Conservation (phyloP, 2,329 filamentous ascomycete genomes). For the Monilinia vaccinii-corymbosi region DNA sequence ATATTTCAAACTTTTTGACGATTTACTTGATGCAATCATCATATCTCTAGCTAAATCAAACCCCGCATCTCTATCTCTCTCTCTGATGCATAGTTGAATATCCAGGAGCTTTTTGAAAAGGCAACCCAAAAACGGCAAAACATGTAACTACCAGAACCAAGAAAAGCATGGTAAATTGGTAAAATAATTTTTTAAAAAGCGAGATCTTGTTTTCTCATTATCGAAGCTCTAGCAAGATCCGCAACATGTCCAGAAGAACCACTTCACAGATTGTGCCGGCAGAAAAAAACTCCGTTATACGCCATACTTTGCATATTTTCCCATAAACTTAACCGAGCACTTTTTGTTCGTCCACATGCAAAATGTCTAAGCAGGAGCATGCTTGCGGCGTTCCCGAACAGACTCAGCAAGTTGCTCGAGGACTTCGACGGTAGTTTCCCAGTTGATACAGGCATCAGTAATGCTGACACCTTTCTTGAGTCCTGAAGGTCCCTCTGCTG, state of each 20-base stretch:
- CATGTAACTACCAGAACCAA: background rate
- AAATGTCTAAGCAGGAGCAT: background rate
- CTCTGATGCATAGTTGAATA: background rate
- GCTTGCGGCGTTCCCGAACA: conserved; percentile 60
- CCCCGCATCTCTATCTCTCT: background rate
- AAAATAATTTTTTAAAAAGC: background rate
- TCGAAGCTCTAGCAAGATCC: background rate
- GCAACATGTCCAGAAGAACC: background rate
- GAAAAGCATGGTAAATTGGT: background rate
- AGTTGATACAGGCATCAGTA: conserved; percentile 92
- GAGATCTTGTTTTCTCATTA: background rate
- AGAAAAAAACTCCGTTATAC: conserved; percentile 1
- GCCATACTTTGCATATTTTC: background rate
- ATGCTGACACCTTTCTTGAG: conserved; percentile 89
- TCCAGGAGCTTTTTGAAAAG: background rate
- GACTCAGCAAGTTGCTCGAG: conserved; percentile 81
- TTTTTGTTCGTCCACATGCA: background rate
- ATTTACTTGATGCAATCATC: background rate
- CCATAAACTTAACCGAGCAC: background rate
- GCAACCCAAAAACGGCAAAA: background rate
- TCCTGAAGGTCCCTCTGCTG: conserved; percentile 64
- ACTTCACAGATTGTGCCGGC: background rate
- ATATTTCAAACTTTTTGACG: background rate
- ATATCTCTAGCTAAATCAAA: background rate
- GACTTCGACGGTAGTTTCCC: conserved; percentile 74